Base-by-base conservation (phyloP, 345 rosid species). In the Rubroshorea leprosula region DNA sequence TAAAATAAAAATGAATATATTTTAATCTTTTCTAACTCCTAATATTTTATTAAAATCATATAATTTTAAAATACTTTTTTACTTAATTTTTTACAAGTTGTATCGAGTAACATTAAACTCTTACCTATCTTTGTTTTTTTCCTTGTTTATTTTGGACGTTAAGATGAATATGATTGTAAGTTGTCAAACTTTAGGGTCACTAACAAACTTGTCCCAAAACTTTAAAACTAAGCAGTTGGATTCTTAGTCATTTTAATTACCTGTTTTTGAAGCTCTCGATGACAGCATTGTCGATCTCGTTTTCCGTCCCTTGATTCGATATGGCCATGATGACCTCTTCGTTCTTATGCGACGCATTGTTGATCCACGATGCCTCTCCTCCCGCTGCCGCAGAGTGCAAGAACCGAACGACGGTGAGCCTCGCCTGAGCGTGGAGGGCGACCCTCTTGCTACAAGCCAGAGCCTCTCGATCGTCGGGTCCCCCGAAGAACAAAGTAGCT, bases 401-500 rank as follows among this genome's bases (percentile, higher is more conserved):
- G 72, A 91, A 91, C 57, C 86, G 71, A 16, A 88, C 66, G n/a
- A 91, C 62, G 5, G 96, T 84, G 38, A 84, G 56, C 23, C 71
- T 73, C 20, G 78, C 71, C 43, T 74, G 76, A 35, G 77, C 64
- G 54, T 86, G 81, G 5, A 65, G 46, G 0, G 74, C 68, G 17
- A 91, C 67, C 69, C 90, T 72, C 57, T 65, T 78, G 62, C 92
- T 76, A 24, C 84, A 82, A 5, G 96, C 79, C 39, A 91, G 55
- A 17, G 98, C 98, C 74, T 91, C 98, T 11, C 96, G 82, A 61
- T 91, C 95, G 68, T 91, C 98, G 17, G 90, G 77, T 20, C 98
- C 98, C 18, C 92, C 95, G 7, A 91, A 91, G 64, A 91, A 91
- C 69, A 88, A 68, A 4, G 73, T 68, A 6, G 83, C 95, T 2